Evolutionary conservation across 1,139 yeast genomes (phyloP).

Genomic region (Candida tetrigidarum): DNA sequence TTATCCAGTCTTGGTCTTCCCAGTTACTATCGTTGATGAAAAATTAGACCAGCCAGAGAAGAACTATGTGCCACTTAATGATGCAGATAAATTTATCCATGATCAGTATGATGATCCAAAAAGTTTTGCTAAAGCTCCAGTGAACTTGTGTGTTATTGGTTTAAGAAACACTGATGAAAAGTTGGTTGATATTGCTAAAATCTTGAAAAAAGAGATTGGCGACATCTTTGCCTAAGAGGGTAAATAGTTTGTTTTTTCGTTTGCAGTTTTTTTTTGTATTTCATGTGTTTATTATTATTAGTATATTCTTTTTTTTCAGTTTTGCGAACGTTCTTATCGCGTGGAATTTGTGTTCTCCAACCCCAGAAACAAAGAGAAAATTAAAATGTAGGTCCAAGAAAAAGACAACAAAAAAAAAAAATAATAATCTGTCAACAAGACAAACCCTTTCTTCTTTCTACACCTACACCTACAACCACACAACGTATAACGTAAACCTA

Average conservation of each 20-base stretch:
- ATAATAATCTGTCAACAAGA: not conserved
- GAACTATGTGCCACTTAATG: slow-evolving; percentile 17
- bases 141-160: slow-evolving; percentile 22
- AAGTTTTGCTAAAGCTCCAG: slow-evolving; percentile 22
- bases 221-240: slow-evolving; percentile 8
- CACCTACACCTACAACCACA: too few relatives aligned
- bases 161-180: slow-evolving; percentile 25
- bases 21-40: slow-evolving; percentile 23
- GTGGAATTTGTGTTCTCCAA: not conserved
- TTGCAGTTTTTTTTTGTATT: not conserved
- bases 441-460: not conserved
- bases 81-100: slow-evolving; percentile 18
- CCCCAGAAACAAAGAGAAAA: too few relatives aligned
- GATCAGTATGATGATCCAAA: slow-evolving; percentile 21
- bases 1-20: slow-evolving; percentile 26
- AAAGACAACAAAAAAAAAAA: not conserved
- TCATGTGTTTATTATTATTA: too few relatives aligned
- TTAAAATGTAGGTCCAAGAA: too few relatives aligned
- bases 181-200: slow-evolving; percentile 21
- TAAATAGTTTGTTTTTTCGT: not conserved
- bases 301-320: too few relatives aligned
- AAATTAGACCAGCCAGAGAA: slow-evolving; percentile 18
- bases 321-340: too few relatives aligned
- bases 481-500: too few relatives aligned
- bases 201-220: slow-evolving; percentile 12